phyloP scores from a whole-genome alignment of 768 basidiomycete species.

The Podaxis rugospora region DNA sequence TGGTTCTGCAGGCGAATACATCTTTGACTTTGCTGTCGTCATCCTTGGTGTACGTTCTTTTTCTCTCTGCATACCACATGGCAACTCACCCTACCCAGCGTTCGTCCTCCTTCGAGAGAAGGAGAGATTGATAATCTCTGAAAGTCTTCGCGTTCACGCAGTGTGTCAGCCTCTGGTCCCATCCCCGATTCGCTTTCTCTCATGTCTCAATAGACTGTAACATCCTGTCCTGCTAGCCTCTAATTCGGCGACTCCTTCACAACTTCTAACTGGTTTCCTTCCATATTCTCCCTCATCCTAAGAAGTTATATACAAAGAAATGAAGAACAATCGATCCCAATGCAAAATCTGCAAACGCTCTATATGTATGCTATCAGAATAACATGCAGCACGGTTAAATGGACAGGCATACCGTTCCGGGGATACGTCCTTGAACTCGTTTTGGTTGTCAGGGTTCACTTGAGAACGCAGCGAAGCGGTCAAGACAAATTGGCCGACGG shows the following conservation, averaged over 20 bases:
- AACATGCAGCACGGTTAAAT: neutral
- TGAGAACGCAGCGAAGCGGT: constrained; percentile 90
- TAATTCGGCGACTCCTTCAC: constrained; percentile 5
- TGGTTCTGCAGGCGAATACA: constrained; percentile 65
- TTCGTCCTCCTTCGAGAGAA: constrained; percentile 71
- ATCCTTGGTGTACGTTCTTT: constrained; percentile 63
- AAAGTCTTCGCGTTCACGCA: neutral
- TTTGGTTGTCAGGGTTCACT: constrained; percentile 80
- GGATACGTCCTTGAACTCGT: constrained; percentile 85
- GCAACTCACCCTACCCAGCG: constrained; percentile 37
- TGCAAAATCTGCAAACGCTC: constrained; percentile 96
- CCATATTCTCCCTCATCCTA: constrained; percentile 56
- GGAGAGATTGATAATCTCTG: constrained; percentile 21
- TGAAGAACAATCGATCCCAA: constrained; percentile 94
- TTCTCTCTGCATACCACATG: constrained; percentile 4
- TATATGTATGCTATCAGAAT: constrained; percentile 26
- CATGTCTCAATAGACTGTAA: neutral
- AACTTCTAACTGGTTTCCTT: neutral
- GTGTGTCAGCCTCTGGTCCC: neutral
- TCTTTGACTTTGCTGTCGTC: constrained; percentile 84
- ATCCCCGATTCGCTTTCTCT: neutral
- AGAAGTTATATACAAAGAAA: constrained; percentile 98
- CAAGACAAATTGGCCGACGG: constrained; percentile 95
- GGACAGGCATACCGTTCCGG: constrained; percentile 73
- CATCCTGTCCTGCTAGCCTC: neutral